A percentile compares a stretch with the other conserved stretches of the same genome.
Evolutionary conservation across 2,329 filamentous ascomycete species (phyloP).

Genomic region (Aspergillus sp.): DNA sequence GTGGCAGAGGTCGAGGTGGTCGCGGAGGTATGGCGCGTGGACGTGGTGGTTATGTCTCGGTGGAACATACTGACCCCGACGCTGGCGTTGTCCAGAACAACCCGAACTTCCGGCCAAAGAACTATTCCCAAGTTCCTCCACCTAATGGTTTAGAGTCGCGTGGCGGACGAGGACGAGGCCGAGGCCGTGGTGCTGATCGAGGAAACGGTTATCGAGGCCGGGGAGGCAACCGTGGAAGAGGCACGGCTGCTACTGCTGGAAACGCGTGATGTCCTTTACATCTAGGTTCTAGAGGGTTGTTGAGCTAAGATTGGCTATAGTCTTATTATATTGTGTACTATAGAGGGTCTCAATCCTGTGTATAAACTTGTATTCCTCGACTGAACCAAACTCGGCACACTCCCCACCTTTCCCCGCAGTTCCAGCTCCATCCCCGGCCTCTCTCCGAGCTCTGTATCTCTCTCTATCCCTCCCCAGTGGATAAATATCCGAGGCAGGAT

Average conservation of each 20-base stretch:
- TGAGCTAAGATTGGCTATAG: neutral
- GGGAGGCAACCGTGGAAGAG: slow-evolving; percentile 28
- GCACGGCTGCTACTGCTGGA: slow-evolving; percentile 17
- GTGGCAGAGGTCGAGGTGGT: slow-evolving; percentile 34
- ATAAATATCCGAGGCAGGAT: slow-evolving; percentile 8
- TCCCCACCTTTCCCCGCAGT: slow-evolving; percentile 5
- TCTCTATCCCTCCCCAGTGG: neutral
- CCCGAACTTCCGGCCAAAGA: slow-evolving; percentile 56
- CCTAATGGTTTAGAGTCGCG: slow-evolving; percentile 42
- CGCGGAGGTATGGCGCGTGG: slow-evolving; percentile 30
- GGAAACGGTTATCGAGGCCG: slow-evolving; percentile 25
- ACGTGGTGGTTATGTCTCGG: slow-evolving; percentile 38
- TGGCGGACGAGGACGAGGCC: slow-evolving; percentile 31
- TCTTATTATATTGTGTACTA: neutral
- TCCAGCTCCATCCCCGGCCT: neutral
- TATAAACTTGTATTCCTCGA: neutral
- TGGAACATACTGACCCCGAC: slow-evolving; percentile 51
- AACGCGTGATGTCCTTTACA: neutral
- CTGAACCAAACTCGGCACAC: neutral
- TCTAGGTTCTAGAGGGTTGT: neutral
- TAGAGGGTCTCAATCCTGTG: neutral
- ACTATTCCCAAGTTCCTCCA: slow-evolving; percentile 53
- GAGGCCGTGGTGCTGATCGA: slow-evolving; percentile 25
- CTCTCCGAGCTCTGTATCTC: neutral
- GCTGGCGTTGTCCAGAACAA: slow-evolving; percentile 57